Conservation (phyloP, 805 yeast genomes). For the Yueomyces sinensis region DNA sequence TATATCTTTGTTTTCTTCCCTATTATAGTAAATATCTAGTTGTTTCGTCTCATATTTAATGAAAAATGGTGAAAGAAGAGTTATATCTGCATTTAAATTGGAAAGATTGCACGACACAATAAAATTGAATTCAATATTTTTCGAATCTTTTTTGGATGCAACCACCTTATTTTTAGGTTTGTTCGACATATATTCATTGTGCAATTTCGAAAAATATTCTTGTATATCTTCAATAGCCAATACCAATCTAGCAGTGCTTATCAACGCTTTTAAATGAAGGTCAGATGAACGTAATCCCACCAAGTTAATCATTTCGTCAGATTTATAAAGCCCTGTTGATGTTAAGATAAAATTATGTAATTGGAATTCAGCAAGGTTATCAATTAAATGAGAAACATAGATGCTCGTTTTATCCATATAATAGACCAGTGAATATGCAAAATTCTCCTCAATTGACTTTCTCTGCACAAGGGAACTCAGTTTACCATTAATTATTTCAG, state of each 20-base stretch:
- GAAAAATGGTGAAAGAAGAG: conserved; percentile 14
- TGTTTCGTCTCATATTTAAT: conserved; percentile 13
- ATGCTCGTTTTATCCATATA: conserved; percentile 12
- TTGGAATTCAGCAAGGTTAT: conserved; percentile 10
- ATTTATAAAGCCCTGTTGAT: conserved; percentile 10
- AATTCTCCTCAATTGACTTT: conserved; percentile 10
- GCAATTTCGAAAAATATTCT: conserved; percentile 1
- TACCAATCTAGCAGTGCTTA: conserved; percentile 9
- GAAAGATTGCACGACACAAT: conserved; percentile 2
- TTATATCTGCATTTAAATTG: conserved; percentile 15
- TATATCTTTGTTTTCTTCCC: conserved; percentile 6
- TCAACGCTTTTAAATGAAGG: conserved; percentile 12
- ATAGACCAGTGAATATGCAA: conserved; percentile 13
- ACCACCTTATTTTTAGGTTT: neutral
- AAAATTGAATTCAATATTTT: neutral
- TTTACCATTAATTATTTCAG: conserved; percentile 8
- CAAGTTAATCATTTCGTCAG: conserved; percentile 6
- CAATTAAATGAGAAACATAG: conserved; percentile 9
- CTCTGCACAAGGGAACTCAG: conserved; percentile 11
- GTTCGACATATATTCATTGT: neutral
- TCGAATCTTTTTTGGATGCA: neutral
- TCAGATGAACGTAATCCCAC: conserved; percentile 10
- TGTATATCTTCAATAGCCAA: conserved; percentile 7
- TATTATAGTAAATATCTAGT: conserved; percentile 9
- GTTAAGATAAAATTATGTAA: conserved; percentile 9